Evolutionary conservation across 257 asterid species (phyloP), one percentile per base, ranked within the genome.

Genomic region (Salvia hispanica): DNA sequence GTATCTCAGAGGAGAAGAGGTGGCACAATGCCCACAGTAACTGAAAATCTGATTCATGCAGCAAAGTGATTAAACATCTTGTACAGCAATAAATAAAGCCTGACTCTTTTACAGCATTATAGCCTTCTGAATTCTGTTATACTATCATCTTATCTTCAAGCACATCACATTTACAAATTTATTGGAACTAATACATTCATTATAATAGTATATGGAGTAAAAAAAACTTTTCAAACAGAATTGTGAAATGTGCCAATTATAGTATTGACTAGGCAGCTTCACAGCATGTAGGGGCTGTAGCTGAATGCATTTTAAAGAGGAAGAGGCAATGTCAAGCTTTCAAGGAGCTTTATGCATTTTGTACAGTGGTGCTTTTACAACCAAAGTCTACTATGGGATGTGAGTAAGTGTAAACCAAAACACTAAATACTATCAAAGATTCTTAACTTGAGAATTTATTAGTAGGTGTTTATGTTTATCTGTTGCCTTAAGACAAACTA

Each of bases 11-110:
- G 56, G 7, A 7, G 25, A 31, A 8, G 34, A 28, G 15, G 18
- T 11, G 53, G 53, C 66, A 61, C 66, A 42, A 61, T 43, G 39
- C 21, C 53, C 53, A 63, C 57, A 31, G 69, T 31, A 46, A 63
- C 57, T 28, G 69, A 63, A 48, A 63, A 45, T 13, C 62, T 31
- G 33, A 31, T 14, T 46, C 34, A 31, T 25, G 14, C 45, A 14
- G 14, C 45, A 14, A 8, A 14, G 48, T n/a, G 64, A 36, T 14
- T n/a, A 57, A 57, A n/a, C 62, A 62, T 16, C 48, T 37, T 18
- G 34, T 13, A 0, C 64, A 59, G 64, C 31, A 25, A 48, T 59
- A 40, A 60, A 25, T 25, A 42, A 60, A 18, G 50, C 14, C 37
- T 9, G 9, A 2, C 4, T 8, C 9, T 28, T 62, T 28, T 33